Percentiles rank a stretch among this genome's conserved stretches.
phyloP scores from a whole-genome alignment of 352 stramenopile species.

The Phytophthora sp. region DNA sequence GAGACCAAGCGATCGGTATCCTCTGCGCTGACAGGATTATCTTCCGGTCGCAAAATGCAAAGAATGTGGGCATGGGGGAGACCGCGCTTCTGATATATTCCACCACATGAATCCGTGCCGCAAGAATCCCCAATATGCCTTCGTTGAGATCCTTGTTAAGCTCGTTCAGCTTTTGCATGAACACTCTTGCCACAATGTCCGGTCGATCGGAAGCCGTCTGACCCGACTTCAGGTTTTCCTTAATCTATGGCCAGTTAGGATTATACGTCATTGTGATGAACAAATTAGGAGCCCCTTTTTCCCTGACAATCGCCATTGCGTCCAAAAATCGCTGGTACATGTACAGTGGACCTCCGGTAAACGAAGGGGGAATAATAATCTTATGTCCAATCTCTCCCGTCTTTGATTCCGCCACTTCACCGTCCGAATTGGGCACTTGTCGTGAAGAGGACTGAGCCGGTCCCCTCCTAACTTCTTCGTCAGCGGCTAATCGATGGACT shows the following conservation, averaged over 20 bases:
- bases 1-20: slow-evolving; percentile 30
- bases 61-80: no score
- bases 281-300: slow-evolving; percentile 40
- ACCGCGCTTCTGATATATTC: slow-evolving; percentile 60
- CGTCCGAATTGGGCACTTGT: not conserved
- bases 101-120: slow-evolving; percentile 42
- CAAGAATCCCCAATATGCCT: slow-evolving; percentile 16
- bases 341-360: not conserved
- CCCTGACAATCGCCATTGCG: slow-evolving; percentile 45
- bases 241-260: slow-evolving; percentile 51
- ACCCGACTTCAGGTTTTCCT: slow-evolving; percentile 4
- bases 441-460: not conserved
- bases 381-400: not conserved
- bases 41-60: slow-evolving; percentile 47
- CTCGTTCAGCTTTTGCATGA: slow-evolving; percentile 27
- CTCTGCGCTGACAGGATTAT: slow-evolving; percentile 14
- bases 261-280: slow-evolving; percentile 69
- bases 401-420: not conserved
- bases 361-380: not conserved
- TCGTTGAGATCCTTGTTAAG: slow-evolving; percentile 39
- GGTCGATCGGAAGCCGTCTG: slow-evolving; percentile 23
- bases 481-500: not conserved
- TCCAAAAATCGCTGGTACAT: slow-evolving; percentile 17
- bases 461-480: not conserved
- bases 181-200: slow-evolving; percentile 30